These are phyloP conservation scores for Sorghum bicolor DNA, from an alignment of 176 grass and related monocot species.

Conservation along the genomic window Sorghum_bicolor_NCBIv3 NC_012878.2:57542501-57543000, in stretches of 20 bases:
- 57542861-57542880: not conserved
- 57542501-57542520: slow-evolving; percentile 96
- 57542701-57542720: slow-evolving; percentile 72
- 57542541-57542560: not conserved
- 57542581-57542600: not conserved
- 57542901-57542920: slow-evolving; percentile 10
- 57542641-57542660: slow-evolving; percentile 75
- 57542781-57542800: slow-evolving; percentile 1
- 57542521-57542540: slow-evolving; percentile 81
- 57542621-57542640: slow-evolving; percentile 40
- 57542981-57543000: slow-evolving; percentile 1
- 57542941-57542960: not conserved
- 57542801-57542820: too few relatives aligned
- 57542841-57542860: not conserved
- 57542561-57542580: not conserved
- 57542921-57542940: not conserved
- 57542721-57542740: slow-evolving; percentile 8
- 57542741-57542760: not conserved
- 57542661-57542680: slow-evolving; percentile 87
- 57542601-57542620: slow-evolving; percentile 13
- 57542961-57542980: not conserved
- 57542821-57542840: not conserved
- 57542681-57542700: slow-evolving; percentile 87
- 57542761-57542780: not conserved
- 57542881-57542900: not conserved